These are phyloP conservation scores for Auricularia sp. DNA, from an alignment of 768 basidiomycete genomes.

Conservation along the genomic window DNA sequence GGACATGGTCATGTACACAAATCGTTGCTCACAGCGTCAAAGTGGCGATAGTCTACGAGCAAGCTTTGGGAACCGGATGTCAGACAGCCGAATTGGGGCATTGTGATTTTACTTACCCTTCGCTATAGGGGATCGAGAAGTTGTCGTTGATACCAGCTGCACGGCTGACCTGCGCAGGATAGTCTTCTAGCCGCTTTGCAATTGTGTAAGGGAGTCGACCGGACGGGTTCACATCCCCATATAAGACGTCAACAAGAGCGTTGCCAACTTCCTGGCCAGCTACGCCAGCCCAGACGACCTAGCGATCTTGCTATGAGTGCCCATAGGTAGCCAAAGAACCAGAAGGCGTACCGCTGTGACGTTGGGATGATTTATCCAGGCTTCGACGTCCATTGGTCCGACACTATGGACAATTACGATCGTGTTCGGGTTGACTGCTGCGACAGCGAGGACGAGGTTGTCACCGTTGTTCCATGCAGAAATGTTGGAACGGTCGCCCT, in stretches of 20 bases:
- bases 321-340: constrained; percentile 39
- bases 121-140: constrained; percentile 46
- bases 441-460: constrained; percentile 24
- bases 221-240: constrained; percentile 27
- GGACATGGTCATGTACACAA: too few species aligned
- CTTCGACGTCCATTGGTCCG: constrained; percentile 9
- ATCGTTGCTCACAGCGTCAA: constrained; percentile 1
- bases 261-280: constrained; percentile 30
- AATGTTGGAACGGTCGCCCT: constrained; percentile 17
- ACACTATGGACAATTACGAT: constrained; percentile 12
- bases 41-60: constrained; percentile 35
- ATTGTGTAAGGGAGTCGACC: constrained; percentile 30
- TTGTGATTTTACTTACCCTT: constrained; percentile 28
- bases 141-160: constrained; percentile 27
- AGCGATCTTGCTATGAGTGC: constrained; percentile 4
- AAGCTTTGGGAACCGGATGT: constrained; percentile 29
- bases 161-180: constrained; percentile 20
- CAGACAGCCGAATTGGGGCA: constrained; percentile 3
- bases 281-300: constrained; percentile 46
- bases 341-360: constrained; percentile 13
- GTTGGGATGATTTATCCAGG: constrained; percentile 11
- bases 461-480: constrained; percentile 27
- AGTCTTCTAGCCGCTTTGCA: constrained; percentile 24
- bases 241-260: constrained; percentile 28
- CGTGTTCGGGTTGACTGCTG: constrained; percentile 16